Evolutionary conservation across 164 flowering plant genomes (phyloP), one percentile per base, ranked within the genome.

Genomic region (Annona cherimola): DNA sequence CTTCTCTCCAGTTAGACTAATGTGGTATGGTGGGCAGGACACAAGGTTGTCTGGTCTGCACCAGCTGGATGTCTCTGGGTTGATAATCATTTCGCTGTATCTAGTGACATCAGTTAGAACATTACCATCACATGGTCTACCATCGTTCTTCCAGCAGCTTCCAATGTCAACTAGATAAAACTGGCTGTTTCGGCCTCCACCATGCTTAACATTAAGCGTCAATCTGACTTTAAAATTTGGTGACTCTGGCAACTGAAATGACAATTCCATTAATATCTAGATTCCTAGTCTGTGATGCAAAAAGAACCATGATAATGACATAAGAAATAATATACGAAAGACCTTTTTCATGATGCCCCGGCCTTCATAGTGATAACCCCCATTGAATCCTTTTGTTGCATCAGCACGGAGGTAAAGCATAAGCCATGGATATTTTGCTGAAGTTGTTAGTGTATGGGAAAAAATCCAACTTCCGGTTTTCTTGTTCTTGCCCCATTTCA

Each of bases 61-160:
- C 86, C 86, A 83, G 57, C 63, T 61, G 42, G 74, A 69, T 4
- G 84, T 80, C 6, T 39, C 76, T 4, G 90, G 90, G 75, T 86
- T 86, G 42, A 86, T 82, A 35, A 86, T 83, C 88, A 86, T 86
- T 72, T 85, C 90, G 54, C 88, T 83, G 80, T 86, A 86, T 73
- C 90, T 66, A 3, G 90, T 86, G 14, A 86, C 86, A 75, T 85
- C 88, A 11, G 90, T 82, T 8, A 73, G 43, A 39, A 76, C 84
- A 73, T 86, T 81, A 11, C 88, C 90, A 71, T 86, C 83, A 67
- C 90, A 86, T 5, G 84, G 79, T 3, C 69, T 39, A 5, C 90
- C 90, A 64, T 81, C 70, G 83, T 85, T 85, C 79, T 86, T 86
- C 90, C 90, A 86, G 69, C 90, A 86, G 73, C 88, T 82, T 16